Evolutionary conservation across 495 filamentous ascomycete species (phyloP).

Genomic region (Penicillium robsamsonii): DNA sequence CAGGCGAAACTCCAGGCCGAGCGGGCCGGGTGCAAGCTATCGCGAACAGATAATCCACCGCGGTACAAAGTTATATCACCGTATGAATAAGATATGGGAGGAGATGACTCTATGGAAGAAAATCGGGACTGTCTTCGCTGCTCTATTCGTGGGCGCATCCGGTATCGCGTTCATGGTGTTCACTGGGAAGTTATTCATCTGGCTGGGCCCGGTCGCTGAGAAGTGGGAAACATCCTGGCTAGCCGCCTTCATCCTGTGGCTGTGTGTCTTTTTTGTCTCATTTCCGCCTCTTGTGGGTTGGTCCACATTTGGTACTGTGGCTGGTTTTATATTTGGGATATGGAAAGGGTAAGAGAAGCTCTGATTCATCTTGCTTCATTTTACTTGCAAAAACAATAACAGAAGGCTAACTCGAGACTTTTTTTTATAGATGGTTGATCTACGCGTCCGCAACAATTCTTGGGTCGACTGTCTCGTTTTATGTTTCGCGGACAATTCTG

Average conservation of each 20-base stretch:
- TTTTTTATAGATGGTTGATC: constrained; percentile 65
- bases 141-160: constrained; percentile 49
- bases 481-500: constrained; percentile 74
- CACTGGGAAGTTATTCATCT: constrained; percentile 71
- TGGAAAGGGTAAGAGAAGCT: constrained; percentile 63
- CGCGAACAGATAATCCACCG: constrained; percentile 48
- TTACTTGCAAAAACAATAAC: neutral
- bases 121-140: constrained; percentile 52
- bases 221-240: constrained; percentile 65
- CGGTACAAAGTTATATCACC: constrained; percentile 28
- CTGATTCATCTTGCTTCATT: neutral
- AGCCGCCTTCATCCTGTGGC: constrained; percentile 80
- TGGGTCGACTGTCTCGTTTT: constrained; percentile 74
- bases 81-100: constrained; percentile 41
- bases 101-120: constrained; percentile 61
- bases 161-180: constrained; percentile 69
- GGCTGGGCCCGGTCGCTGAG: constrained; percentile 65
- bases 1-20: constrained; percentile 36
- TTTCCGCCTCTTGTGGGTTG: constrained; percentile 94
- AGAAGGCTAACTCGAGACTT: constrained; percentile 6
- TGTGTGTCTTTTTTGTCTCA: constrained; percentile 69
- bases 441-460: constrained; percentile 73
- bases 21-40: constrained; percentile 28
- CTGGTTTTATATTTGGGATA: constrained; percentile 93
- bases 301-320: constrained; percentile 77